phyloP scores from a whole-genome alignment of 805 yeast genomes.

The Phaffomyces thermotolerans region DNA sequence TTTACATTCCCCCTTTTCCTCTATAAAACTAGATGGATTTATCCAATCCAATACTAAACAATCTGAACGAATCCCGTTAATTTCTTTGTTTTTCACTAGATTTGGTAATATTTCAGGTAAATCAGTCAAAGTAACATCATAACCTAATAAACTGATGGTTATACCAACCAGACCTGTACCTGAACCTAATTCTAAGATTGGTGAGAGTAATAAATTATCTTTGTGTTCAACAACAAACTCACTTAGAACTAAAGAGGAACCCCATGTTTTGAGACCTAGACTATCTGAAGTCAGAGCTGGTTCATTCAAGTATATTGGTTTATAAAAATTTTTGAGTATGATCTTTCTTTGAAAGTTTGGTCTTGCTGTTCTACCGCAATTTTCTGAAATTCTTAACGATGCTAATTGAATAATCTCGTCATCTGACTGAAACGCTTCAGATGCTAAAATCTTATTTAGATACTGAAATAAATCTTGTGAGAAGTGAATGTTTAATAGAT shows the following conservation, averaged over 20 bases:
- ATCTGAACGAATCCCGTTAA: slow-evolving; percentile 37
- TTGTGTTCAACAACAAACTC: slow-evolving; percentile 37
- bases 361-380: slow-evolving; percentile 78
- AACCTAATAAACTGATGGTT: slow-evolving; percentile 48
- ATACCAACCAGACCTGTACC: slow-evolving; percentile 94
- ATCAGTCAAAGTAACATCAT: slow-evolving; percentile 51
- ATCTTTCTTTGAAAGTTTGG: slow-evolving; percentile 65
- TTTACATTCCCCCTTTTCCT: slow-evolving; percentile 23
- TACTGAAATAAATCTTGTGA: slow-evolving; percentile 36
- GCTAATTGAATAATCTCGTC: slow-evolving; percentile 46
- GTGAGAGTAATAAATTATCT: slow-evolving; percentile 21
- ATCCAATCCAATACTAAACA: slow-evolving; percentile 75
- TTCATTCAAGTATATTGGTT: slow-evolving; percentile 44
- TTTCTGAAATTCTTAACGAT: slow-evolving; percentile 63
- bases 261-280: slow-evolving; percentile 94
- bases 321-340: slow-evolving; percentile 31
- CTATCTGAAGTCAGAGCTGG: slow-evolving; percentile 85
- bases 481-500: slow-evolving; percentile 26
- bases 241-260: slow-evolving; percentile 72
- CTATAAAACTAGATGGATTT: slow-evolving; percentile 38
- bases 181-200: slow-evolving; percentile 72
- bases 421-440: slow-evolving; percentile 32
- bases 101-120: slow-evolving; percentile 71
- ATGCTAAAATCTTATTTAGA: slow-evolving; percentile 40
- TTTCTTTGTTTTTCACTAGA: slow-evolving; percentile 45